A percentile compares a stretch with the other conserved stretches of the same genome.
Conservation (phyloP, 441 rosid species). For the Daphne laureola region DNA sequence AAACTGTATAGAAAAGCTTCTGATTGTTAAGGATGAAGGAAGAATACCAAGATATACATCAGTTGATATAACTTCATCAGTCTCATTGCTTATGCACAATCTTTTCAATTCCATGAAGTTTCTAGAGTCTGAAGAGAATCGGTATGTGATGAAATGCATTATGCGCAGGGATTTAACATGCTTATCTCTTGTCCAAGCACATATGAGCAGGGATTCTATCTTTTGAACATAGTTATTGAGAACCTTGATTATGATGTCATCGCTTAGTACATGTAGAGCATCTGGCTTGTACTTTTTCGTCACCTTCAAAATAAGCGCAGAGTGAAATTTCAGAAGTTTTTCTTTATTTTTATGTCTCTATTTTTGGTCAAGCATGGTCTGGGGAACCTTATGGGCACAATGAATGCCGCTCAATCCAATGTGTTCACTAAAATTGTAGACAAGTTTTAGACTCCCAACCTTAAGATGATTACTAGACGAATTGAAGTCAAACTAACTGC, state of each 20-base stretch:
- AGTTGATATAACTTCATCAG: slow-evolving; percentile 53
- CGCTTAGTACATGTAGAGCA: slow-evolving; percentile 43
- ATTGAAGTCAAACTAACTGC: slow-evolving; percentile 73
- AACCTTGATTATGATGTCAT: slow-evolving; percentile 62
- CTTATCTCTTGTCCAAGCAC: slow-evolving; percentile 64
- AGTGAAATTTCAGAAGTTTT: slow-evolving; percentile 61
- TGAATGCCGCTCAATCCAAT: slow-evolving; percentile 71
- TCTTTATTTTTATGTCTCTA: slow-evolving; percentile 79
- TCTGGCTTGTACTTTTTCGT: slow-evolving; percentile 69
- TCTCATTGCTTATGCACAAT: slow-evolving; percentile 51
- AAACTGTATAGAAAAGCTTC: slow-evolving; percentile 81
- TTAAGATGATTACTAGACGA: slow-evolving; percentile 61
- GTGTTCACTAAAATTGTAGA: slow-evolving; percentile 55
- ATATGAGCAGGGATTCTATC: slow-evolving; percentile 89
- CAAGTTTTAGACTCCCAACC: slow-evolving; percentile 83
- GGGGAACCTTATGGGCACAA: slow-evolving; percentile 50
- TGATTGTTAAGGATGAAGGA: slow-evolving; percentile 84
- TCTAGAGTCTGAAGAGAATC: slow-evolving; percentile 92
- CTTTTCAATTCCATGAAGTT: slow-evolving; percentile 70
- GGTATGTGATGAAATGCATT: slow-evolving; percentile 89
- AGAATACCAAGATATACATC: slow-evolving; percentile 52
- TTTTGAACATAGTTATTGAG: slow-evolving; percentile 83
- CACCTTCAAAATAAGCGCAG: slow-evolving; percentile 62
- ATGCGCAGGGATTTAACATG: slow-evolving; percentile 83
- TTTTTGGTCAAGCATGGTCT: slow-evolving; percentile 84